These are phyloP conservation scores for Fagus sylvatica DNA, from an alignment of 306 rosid species.

Conservation along the genomic window DNA sequence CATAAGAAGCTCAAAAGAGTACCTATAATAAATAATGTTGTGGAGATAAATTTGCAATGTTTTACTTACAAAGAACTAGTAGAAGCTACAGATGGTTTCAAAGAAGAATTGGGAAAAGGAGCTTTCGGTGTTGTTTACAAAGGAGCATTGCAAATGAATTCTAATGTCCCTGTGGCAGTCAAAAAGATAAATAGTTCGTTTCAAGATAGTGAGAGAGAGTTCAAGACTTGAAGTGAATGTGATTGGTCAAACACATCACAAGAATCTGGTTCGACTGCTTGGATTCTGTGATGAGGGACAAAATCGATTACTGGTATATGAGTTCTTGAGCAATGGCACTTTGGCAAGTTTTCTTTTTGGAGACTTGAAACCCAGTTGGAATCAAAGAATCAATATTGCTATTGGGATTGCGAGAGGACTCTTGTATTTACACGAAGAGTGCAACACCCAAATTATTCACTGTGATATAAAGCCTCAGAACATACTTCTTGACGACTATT, in stretches of 20 bases:
- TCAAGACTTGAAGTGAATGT: conserved; percentile 22
- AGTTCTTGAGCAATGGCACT: conserved; percentile 30
- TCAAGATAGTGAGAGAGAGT: conserved; percentile 19
- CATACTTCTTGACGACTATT: conserved; percentile 25
- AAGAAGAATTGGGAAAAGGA: neutral
- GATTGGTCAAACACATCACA: conserved; percentile 25
- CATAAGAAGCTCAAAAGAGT: neutral
- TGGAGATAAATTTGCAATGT: conserved; percentile 1
- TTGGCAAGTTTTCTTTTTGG: conserved; percentile 33
- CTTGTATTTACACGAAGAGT: conserved; percentile 30
- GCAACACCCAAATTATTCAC: conserved; percentile 26
- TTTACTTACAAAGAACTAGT: conserved; percentile 12
- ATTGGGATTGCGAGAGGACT: conserved; percentile 30
- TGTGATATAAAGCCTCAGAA: conserved; percentile 42
- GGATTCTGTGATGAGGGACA: conserved; percentile 24
- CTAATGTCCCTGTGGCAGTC: conserved; percentile 13
- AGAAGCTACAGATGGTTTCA: neutral
- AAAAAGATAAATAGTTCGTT: conserved; percentile 12
- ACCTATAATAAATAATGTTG: neutral
- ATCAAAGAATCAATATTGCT: conserved; percentile 20
- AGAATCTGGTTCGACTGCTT: conserved; percentile 20
- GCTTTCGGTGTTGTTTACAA: conserved; percentile 2
- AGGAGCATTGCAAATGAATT: neutral
- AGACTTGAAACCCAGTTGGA: conserved; percentile 12
- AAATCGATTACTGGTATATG: conserved; percentile 19